These are phyloP conservation scores for Conticribra weissflogii DNA, from an alignment of 108 stramenopile species.

Conservation along the genomic window DNA sequence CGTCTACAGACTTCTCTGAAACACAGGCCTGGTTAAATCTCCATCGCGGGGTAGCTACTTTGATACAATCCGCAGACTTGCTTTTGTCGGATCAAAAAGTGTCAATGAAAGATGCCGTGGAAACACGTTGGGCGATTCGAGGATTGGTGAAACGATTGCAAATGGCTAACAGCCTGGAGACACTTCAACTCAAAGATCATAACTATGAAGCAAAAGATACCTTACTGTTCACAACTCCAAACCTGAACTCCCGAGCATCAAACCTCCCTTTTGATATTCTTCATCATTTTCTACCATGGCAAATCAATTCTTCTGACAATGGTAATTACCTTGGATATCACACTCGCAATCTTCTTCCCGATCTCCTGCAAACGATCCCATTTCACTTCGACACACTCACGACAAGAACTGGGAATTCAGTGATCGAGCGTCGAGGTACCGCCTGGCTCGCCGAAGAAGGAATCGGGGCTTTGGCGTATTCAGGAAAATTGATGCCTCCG, in stretches of 20 bases:
- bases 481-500: constrained; percentile 76
- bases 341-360: constrained; percentile 21
- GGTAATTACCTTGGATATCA: constrained; percentile 33
- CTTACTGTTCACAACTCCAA: constrained; percentile 32
- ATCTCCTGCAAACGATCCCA: constrained; percentile 55
- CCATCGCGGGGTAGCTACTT: constrained; percentile 28
- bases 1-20: constrained; percentile 5
- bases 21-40: constrained; percentile 31
- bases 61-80: constrained; percentile 47
- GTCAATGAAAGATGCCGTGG: constrained; percentile 54
- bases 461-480: constrained; percentile 75
- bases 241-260: constrained; percentile 46
- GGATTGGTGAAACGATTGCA: constrained; percentile 51
- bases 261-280: constrained; percentile 73
- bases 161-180: constrained; percentile 16
- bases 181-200: neutral
- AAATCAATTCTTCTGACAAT: constrained; percentile 18
- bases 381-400: constrained; percentile 67
- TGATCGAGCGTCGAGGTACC: constrained; percentile 71
- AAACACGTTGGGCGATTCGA: constrained; percentile 60
- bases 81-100: constrained; percentile 26
- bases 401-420: constrained; percentile 61
- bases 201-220: neutral
- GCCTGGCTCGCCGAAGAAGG: constrained; percentile 73
- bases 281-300: constrained; percentile 57